A percentile compares a stretch with the other conserved stretches of the same genome.
Evolutionary conservation across 371 early-diverging fungal species (phyloP).

Genomic region (Mucor racemosus): DNA sequence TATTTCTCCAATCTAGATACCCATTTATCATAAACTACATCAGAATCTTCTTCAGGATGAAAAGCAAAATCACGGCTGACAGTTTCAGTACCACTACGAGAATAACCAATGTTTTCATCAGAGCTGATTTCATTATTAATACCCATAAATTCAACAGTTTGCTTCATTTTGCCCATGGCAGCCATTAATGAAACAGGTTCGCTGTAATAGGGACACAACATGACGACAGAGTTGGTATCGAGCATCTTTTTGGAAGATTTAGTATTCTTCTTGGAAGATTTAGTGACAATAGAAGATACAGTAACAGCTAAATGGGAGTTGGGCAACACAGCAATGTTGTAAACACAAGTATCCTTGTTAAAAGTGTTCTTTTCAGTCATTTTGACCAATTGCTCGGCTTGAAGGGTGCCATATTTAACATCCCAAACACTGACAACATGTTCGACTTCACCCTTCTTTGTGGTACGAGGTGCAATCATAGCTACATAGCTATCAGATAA

Average conservation of each 20-base stretch:
- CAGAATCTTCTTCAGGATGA: slow-evolving; percentile 18
- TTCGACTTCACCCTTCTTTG: slow-evolving; percentile 46
- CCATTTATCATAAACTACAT: slow-evolving; percentile 35
- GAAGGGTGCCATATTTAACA: slow-evolving; percentile 70
- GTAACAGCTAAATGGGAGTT: slow-evolving; percentile 51
- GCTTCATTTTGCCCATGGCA: slow-evolving; percentile 68
- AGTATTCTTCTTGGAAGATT: slow-evolving; percentile 21
- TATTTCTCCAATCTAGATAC: slow-evolving; percentile 24
- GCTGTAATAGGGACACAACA: slow-evolving; percentile 64
- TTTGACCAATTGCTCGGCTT: slow-evolving; percentile 51
- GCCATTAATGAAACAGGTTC: slow-evolving; percentile 71
- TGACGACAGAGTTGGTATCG: slow-evolving; percentile 56
- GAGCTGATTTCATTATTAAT: slow-evolving; percentile 31
- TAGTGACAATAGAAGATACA: slow-evolving; percentile 34
- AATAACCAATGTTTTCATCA: slow-evolving; percentile 31
- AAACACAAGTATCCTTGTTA: slow-evolving; percentile 33
- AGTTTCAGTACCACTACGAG: slow-evolving; percentile 43
- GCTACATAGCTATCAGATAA: slow-evolving; percentile 62
- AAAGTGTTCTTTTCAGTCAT: slow-evolving; percentile 27
- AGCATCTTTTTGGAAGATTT: slow-evolving; percentile 43
- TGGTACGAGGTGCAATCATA: slow-evolving; percentile 50
- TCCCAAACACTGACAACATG: slow-evolving; percentile 77
- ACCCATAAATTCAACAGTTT: slow-evolving; percentile 55
- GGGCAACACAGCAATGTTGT: slow-evolving; percentile 41
- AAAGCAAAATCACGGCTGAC: slow-evolving; percentile 15